A percentile compares a stretch with the other conserved stretches of the same genome.
Conservation (phyloP, 2,329 filamentous ascomycete genomes). For the Xylaria polymorpha region DNA sequence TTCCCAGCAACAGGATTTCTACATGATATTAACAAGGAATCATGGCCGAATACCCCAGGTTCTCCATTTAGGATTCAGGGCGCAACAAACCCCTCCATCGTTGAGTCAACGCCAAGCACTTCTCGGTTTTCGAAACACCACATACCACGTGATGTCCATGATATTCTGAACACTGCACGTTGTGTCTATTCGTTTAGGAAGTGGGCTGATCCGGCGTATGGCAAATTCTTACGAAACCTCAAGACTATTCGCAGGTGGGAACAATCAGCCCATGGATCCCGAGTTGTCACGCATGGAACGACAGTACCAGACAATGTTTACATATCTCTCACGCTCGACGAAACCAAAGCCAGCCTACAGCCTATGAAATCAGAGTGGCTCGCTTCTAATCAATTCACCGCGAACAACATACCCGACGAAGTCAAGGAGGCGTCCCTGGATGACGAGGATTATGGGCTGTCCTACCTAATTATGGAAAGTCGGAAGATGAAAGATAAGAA, state of each 20-base stretch:
- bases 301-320: slow-evolving; percentile 54
- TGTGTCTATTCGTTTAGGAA: slow-evolving; percentile 35
- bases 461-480: slow-evolving; percentile 33
- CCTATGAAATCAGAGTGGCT: slow-evolving; percentile 53
- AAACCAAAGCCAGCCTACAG: slow-evolving; percentile 43
- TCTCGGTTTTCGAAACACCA: slow-evolving; percentile 41
- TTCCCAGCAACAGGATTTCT: slow-evolving; percentile 29
- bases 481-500: not conserved
- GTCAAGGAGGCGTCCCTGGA: slow-evolving; percentile 48
- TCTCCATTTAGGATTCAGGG: slow-evolving; percentile 36
- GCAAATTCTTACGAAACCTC: slow-evolving; percentile 45
- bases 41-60: slow-evolving; percentile 34
- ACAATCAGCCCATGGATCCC: slow-evolving; percentile 52
- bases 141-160: slow-evolving; percentile 41
- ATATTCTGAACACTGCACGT: slow-evolving; percentile 40
- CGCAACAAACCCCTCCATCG: slow-evolving; percentile 28
- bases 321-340: slow-evolving; percentile 52
- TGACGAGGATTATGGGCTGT: slow-evolving; percentile 46
- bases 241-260: slow-evolving; percentile 61
- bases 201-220: slow-evolving; percentile 43
- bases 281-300: slow-evolving; percentile 50
- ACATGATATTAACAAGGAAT: slow-evolving; percentile 18
- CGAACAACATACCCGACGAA: slow-evolving; percentile 58
- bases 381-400: slow-evolving; percentile 54
- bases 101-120: slow-evolving; percentile 35